These are phyloP conservation scores for Metschnikowia rubicola DNA, from an alignment of 805 yeast species.

Conservation along the genomic window DNA sequence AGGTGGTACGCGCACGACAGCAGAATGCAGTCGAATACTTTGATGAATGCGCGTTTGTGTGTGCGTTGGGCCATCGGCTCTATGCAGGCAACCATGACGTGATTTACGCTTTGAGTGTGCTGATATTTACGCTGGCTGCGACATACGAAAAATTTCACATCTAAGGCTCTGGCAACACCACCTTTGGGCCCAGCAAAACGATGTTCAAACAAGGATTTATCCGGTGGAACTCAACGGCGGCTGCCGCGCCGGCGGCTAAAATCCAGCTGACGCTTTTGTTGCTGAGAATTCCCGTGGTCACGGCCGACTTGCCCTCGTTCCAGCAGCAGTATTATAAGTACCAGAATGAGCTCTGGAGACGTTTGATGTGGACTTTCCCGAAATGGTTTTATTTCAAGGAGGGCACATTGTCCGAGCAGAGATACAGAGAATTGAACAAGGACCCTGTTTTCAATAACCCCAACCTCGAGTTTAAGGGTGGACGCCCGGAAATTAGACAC, in stretches of 20 bases:
- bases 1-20: conserved; percentile 13
- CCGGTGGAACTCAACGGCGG: conserved; percentile 15
- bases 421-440: conserved; percentile 68
- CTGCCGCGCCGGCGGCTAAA: conserved; percentile 26
- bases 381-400: conserved; percentile 84
- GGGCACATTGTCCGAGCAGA: conserved; percentile 86
- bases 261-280: conserved; percentile 50
- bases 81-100: background rate
- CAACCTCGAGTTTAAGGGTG: conserved; percentile 75
- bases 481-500: conserved; percentile 81
- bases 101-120: conserved; percentile 7
- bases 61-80: background rate
- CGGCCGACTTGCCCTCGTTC: conserved; percentile 69
- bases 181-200: conserved; percentile 5
- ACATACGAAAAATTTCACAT: conserved; percentile 12
- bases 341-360: conserved; percentile 79
- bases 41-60: background rate
- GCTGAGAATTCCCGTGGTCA: conserved; percentile 80
- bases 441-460: conserved; percentile 72
- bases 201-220: conserved; percentile 15
- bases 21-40: background rate
- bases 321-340: conserved; percentile 76
- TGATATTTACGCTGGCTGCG: conserved; percentile 9
- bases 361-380: conserved; percentile 98
- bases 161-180: no score